Conservation (phyloP, 1,284 basidiomycete genomes). For the Athelia psychrophila region DNA sequence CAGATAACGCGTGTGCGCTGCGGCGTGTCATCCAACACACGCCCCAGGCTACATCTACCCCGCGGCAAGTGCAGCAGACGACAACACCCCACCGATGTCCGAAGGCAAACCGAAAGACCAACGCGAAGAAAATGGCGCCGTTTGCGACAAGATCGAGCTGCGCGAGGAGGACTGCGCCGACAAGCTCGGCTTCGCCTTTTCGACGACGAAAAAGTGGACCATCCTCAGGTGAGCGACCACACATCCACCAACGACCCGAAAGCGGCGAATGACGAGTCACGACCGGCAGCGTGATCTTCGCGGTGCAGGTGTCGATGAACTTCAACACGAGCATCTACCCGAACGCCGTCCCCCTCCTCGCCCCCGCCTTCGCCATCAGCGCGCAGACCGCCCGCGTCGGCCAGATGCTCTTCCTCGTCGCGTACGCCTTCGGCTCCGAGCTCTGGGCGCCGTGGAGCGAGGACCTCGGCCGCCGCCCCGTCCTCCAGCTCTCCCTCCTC, state of each 20-base stretch:
- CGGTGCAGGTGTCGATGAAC: conserved; percentile 18
- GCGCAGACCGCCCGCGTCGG: conserved; percentile 12
- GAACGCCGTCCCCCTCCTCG: conserved; percentile 9
- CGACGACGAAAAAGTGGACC: conserved; percentile 14
- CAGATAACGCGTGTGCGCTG: too few species aligned
- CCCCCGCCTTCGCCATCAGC: conserved; percentile 11
- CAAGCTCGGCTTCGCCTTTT: conserved; percentile 13
- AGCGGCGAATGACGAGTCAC: too few species aligned
- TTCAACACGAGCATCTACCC: conserved; percentile 15
- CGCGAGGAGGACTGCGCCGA: conserved; percentile 11
- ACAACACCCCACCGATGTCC: too few species aligned
- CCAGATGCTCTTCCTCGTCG: conserved; percentile 15
- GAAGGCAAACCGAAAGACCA: too few species aligned
- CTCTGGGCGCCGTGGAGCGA: conserved; percentile 18
- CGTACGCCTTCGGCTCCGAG: conserved; percentile 16
- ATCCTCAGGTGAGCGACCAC: conserved; percentile 6
- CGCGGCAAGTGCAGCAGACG: too few species aligned
- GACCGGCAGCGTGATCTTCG: conserved; percentile 11
- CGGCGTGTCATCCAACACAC: too few species aligned
- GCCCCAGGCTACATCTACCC: too few species aligned
- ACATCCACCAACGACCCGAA: too few species aligned
- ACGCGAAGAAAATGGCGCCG: too few species aligned
- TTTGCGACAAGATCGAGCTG: conserved; percentile 11
- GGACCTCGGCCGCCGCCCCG: conserved; percentile 15
- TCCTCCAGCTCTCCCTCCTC: conserved; percentile 13